A percentile compares a stretch with the other conserved stretches of the same genome.
Conservation (phyloP, 2,329 filamentous ascomycete species). For the Alternaria gansuensis region DNA sequence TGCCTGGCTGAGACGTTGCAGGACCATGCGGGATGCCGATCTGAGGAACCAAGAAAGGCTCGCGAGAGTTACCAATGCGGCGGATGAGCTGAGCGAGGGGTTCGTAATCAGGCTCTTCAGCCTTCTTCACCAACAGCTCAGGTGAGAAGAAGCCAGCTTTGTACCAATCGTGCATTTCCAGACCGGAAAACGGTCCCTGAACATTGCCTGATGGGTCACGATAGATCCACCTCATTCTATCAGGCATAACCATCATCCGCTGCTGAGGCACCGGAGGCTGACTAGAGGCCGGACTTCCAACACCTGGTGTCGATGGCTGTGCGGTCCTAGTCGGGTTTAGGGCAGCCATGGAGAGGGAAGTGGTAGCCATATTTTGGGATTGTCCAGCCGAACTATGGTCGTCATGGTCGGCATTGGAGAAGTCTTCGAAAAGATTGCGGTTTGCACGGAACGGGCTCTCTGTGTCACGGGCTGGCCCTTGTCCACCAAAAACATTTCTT, state of each 20-base stretch:
- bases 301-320: constrained; percentile 47
- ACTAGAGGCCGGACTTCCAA: constrained; percentile 65
- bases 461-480: constrained; percentile 50
- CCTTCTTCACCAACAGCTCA: constrained; percentile 91
- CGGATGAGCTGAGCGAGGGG: constrained; percentile 93
- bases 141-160: constrained; percentile 98
- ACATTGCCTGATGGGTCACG: constrained; percentile 91
- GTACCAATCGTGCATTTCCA: constrained; percentile 99
- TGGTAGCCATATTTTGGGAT: constrained; percentile 40
- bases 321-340: constrained; percentile 47
- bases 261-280: constrained; percentile 75
- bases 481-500: constrained; percentile 63
- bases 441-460: constrained; percentile 54
- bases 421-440: constrained; percentile 53
- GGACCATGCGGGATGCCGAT: constrained; percentile 93
- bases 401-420: constrained; percentile 43
- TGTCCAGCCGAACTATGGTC: constrained; percentile 36
- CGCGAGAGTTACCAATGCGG: constrained; percentile 94
- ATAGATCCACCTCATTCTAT: constrained; percentile 98
- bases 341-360: constrained; percentile 45
- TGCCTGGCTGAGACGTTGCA: constrained; percentile 62
- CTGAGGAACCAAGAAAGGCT: constrained; percentile 96
- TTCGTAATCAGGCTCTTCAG: constrained; percentile 93
- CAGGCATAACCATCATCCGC: constrained; percentile 98
- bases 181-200: constrained; percentile 92